phyloP scores from a whole-genome alignment of 2,329 filamentous ascomycete genomes.

The Monascus ruber region DNA sequence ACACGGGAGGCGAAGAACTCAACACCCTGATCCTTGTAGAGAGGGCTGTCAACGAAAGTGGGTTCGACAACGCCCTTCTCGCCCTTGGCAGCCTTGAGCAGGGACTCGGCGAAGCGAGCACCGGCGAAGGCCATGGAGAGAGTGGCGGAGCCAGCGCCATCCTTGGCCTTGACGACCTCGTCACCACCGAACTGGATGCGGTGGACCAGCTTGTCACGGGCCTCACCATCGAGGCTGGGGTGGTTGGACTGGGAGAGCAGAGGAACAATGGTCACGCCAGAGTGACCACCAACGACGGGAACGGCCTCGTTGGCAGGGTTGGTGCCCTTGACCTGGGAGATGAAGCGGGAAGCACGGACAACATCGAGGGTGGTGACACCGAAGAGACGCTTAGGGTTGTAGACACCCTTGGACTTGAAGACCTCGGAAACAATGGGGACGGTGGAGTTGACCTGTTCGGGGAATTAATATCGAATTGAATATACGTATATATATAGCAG shows the following conservation, averaged over 20 bases:
- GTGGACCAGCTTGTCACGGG: conserved; percentile 66
- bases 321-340: conserved; percentile 82
- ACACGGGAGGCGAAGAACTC: conserved; percentile 95
- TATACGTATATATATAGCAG: too few species aligned
- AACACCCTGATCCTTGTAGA: conserved; percentile 97
- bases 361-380: conserved; percentile 99
- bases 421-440: conserved; percentile 96
- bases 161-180: conserved; percentile 98
- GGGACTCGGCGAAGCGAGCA: conserved; percentile 71
- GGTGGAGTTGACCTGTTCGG: conserved; percentile 75
- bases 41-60: conserved; percentile 89
- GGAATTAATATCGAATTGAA: conserved; percentile 2
- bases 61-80: conserved; percentile 94
- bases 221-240: conserved; percentile 67
- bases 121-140: conserved; percentile 98
- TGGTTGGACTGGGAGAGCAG: conserved; percentile 91
- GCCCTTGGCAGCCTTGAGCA: conserved; percentile 85
- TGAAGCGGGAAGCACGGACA: conserved; percentile 94
- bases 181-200: conserved; percentile 98
- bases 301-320: conserved; percentile 90
- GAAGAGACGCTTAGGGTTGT: conserved; percentile 98
- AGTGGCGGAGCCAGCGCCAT: conserved; percentile 90
- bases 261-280: conserved; percentile 94
- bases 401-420: conserved; percentile 89
- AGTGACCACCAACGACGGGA: conserved; percentile 94